Evolutionary conservation across 176 grass and related monocot species (phyloP), one percentile per base, ranked within the genome.

Genomic region (Rhipidocladum racemiflorum): DNA sequence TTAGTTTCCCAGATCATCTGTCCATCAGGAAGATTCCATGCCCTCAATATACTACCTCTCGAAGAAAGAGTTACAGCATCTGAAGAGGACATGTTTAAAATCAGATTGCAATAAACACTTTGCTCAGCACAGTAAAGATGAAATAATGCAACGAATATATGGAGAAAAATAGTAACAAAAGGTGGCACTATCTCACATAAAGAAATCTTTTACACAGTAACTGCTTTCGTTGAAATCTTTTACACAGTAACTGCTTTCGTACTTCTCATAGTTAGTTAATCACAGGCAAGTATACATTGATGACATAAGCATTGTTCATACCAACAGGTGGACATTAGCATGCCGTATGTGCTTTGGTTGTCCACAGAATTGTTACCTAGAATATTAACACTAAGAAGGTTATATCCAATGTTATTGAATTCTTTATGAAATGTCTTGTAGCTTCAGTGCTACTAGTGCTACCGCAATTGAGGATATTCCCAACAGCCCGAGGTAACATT

Each of bases 1-100:
- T 72, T 81, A 23, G 88, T 87, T 70, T 97, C 95, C 95, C 95
- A 97, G 78, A 94, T 83, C 90, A 97, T 92, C 68, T 97, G 92
- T 25, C 95, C 95, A 91, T 97, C 95, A 72, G 92, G 95, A 91
- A 97, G 92, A 88, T 94, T 97, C 95, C 95, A 94, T 82, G 95
- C 86, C 84, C 95, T 94, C 72, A 97, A 87, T n/a, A n/a, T n/a
- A n/a, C n/a, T n/a, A n/a, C n/a, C n/a, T n/a, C n/a, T n/a, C n/a
- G n/a, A n/a, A n/a, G n/a, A n/a, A n/a, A n/a, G n/a, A n/a, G n/a
- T n/a, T n/a, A n/a, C n/a, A n/a, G n/a, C n/a, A n/a, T n/a, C n/a
- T n/a, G n/a, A n/a, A n/a, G n/a, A n/a, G n/a, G n/a, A n/a, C n/a
- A n/a, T n/a, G n/a, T n/a, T n/a, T n/a, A n/a, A n/a, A n/a, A n/a